Evolutionary conservation across 2,329 filamentous ascomycete genomes (phyloP).

Genomic region (Exserohilum rostratum): DNA sequence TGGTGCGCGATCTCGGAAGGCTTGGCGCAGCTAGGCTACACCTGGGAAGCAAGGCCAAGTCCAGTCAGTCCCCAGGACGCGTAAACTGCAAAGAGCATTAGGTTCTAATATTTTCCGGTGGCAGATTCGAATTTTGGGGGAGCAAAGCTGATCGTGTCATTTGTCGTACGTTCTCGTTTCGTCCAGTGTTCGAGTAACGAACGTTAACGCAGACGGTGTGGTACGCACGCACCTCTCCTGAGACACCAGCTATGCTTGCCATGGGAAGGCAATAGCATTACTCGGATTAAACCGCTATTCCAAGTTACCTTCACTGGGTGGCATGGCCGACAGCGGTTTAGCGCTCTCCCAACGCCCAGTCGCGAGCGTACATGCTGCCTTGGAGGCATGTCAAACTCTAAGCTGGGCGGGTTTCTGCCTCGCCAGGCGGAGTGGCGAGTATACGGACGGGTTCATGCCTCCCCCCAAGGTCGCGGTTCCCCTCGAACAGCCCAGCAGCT

Average conservation of each 20-base stretch:
- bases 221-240: slow-evolving; percentile 13
- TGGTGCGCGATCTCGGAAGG: not conserved
- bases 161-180: slow-evolving; percentile 12
- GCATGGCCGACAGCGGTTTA: slow-evolving; percentile 3
- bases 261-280: slow-evolving; percentile 10
- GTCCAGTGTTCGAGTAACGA: slow-evolving; percentile 2
- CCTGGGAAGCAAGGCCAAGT: not conserved
- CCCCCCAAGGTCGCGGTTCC: slow-evolving; percentile 6
- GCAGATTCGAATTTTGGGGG: not conserved
- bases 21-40: not conserved
- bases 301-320: not conserved
- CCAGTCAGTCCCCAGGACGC: too few species aligned
- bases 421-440: slow-evolving; percentile 13
- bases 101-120: slow-evolving; percentile 5
- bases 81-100: not conserved
- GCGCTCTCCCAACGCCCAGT: too few species aligned
- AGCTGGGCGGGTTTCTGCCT: too few species aligned
- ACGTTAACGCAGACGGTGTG: slow-evolving; percentile 7
- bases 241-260: slow-evolving; percentile 5
- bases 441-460: slow-evolving; percentile 14
- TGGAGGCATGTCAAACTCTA: slow-evolving; percentile 3
- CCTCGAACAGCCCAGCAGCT: too few species aligned
- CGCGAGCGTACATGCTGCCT: too few species aligned
- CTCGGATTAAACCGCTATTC: slow-evolving; percentile 7
- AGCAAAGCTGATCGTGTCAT: slow-evolving; percentile 1